These are phyloP conservation scores for Plantago elongata DNA, from an alignment of 257 asterid genomes.

Conservation along the genomic window DNA sequence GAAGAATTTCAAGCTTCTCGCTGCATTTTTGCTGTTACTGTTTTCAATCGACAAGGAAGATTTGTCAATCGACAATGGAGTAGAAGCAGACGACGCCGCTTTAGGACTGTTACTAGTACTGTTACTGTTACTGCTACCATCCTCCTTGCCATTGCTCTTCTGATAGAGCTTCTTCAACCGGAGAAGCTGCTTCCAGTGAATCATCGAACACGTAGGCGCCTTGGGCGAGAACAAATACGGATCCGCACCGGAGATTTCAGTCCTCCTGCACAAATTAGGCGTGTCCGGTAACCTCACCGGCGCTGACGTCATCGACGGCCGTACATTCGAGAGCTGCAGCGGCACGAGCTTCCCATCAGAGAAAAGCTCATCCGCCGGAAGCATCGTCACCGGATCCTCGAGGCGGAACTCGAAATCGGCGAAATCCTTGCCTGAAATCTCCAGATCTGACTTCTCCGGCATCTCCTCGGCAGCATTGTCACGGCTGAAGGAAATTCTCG, in stretches of 20 bases:
- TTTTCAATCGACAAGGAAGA: not conserved
- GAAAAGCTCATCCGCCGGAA: constrained; percentile 92
- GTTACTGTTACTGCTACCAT: constrained; percentile 47
- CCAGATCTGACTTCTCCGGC: constrained; percentile 54
- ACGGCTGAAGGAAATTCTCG: constrained; percentile 32
- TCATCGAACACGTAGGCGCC: constrained; percentile 85
- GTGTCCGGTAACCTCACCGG: constrained; percentile 43
- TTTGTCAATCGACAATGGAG: not conserved
- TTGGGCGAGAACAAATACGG: constrained; percentile 79
- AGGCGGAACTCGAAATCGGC: constrained; percentile 83
- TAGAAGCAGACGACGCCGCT: constrained; percentile 35
- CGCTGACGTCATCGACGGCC: constrained; percentile 28
- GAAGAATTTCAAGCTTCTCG: constrained; percentile 46
- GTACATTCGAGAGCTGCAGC: constrained; percentile 49
- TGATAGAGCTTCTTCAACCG: constrained; percentile 70
- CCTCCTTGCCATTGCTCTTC: constrained; percentile 45
- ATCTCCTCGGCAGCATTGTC: constrained; percentile 30
- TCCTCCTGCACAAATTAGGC: constrained; percentile 37
- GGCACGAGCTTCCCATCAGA: constrained; percentile 85
- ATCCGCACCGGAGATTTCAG: constrained; percentile 53
- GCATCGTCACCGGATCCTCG: constrained; percentile 78
- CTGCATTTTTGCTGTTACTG: constrained; percentile 18
- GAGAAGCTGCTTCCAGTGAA: constrained; percentile 85
- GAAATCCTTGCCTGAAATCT: constrained; percentile 32
- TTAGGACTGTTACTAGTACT: constrained; percentile 44